Evolutionary conservation across 768 basidiomycete species (phyloP).

Genomic region (Phylloporus sp.): DNA sequence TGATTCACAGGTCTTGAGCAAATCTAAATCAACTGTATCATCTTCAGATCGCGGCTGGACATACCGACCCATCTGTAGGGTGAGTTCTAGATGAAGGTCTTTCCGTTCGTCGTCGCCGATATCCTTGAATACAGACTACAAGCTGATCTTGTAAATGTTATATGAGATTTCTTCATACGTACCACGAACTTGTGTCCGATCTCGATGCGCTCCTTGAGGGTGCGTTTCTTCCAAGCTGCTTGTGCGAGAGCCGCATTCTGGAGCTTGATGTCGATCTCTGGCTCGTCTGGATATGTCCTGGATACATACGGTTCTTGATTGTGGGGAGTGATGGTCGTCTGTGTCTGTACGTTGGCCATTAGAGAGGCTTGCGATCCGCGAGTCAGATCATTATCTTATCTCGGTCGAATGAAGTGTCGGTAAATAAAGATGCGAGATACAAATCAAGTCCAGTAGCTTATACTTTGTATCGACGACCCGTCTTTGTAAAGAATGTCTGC

Average conservation of each 20-base stretch:
- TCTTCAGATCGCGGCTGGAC: constrained; percentile 18
- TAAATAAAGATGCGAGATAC: constrained; percentile 10
- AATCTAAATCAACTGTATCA: background rate
- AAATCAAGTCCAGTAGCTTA: constrained; percentile 33
- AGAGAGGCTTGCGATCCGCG: no score
- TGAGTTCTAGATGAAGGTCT: constrained; percentile 58
- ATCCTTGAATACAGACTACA: constrained; percentile 47
- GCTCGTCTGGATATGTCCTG: constrained; percentile 58
- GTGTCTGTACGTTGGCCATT: constrained; percentile 34
- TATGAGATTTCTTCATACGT: constrained; percentile 27
- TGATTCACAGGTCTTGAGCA: constrained; percentile 70
- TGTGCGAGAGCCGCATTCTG: constrained; percentile 61
- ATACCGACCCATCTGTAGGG: constrained; percentile 89
- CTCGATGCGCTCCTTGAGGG: constrained; percentile 60
- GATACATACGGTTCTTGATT: constrained; percentile 56
- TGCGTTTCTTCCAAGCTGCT: constrained; percentile 61
- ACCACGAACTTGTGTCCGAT: constrained; percentile 73
- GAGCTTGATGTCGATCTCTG: constrained; percentile 61
- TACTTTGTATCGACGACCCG: constrained; percentile 85
- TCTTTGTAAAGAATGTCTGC: constrained; percentile 96
- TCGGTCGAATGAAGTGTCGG: no score
- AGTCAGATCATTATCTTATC: no score
- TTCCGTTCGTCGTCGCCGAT: constrained; percentile 49
- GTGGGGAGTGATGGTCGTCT: constrained; percentile 85
- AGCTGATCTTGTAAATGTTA: background rate